Base-by-base conservation (phyloP, 2,329 filamentous ascomycete species). In the Aureobasidium musti region DNA sequence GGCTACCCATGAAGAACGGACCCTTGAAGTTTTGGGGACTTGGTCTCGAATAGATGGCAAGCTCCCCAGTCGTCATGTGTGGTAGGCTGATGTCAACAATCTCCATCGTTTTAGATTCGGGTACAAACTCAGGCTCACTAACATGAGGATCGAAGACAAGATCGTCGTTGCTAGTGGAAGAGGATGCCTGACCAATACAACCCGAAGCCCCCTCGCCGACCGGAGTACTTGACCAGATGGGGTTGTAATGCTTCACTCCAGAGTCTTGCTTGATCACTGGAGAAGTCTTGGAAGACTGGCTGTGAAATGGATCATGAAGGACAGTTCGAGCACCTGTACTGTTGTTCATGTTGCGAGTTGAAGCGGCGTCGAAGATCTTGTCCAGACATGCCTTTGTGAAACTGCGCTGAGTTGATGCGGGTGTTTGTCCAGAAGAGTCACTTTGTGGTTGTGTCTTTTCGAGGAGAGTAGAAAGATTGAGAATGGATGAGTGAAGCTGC, bases 21-120 rank as follows among this genome's bases (percentile, higher is more conserved):
- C 77, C 77, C 6, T 73, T 72, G 67, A 77, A 75, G 63, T 72
- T 74, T 63, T 79, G 77, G 11, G 67, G 67, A n/a, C 73, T 78
- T 1, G 75, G 74, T 26, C 65, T 56, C 21, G 66, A 56, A 49
- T 57, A 59, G 7, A 41, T 17, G 35, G 65, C 65, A 28, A 63
- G 54, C 41, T 69, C 41, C 33, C 50, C 65, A 17, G 52, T 56
- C 10, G 49, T 60, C 49, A 63, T 57, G 14, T 50, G 26, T 17
- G 66, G 60, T 13, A 45, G 30, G 19, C n/a, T 53, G 19, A 66
- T 52, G 35, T 37, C 43, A 19, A 60, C 17, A 11, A 54, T 59
- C 5, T 66, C 37, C 35, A 67, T 45, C 1, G 33, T 28, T 17
- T 50, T 39, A 8, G 57, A 3, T 17, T 63, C 30, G 43, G 43